Evolutionary conservation across 306 rosid species (phyloP).

Genomic region (Ormosia emarginata): DNA sequence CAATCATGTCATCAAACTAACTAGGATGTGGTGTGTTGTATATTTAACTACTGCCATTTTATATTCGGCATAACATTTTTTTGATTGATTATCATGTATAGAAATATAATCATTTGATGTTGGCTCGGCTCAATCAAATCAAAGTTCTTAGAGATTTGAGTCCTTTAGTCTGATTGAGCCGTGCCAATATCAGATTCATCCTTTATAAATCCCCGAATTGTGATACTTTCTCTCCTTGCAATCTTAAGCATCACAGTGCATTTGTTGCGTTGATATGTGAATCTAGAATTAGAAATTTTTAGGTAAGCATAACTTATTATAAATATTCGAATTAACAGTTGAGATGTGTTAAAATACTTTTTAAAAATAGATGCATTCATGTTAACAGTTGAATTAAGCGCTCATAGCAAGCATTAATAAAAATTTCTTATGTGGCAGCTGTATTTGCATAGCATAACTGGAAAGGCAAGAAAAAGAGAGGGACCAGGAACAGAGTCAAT

Average conservation of each 20-base stretch:
- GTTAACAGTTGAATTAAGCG: too few relatives aligned
- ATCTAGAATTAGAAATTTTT: not conserved
- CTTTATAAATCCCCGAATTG: not conserved
- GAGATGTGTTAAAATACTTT: too few relatives aligned
- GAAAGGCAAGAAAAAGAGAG: too few relatives aligned
- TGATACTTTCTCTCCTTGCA: too few relatives aligned
- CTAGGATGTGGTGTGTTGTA: not conserved
- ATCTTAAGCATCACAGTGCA: not conserved
- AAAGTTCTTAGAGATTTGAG: constrained; percentile 28
- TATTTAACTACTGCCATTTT: not conserved
- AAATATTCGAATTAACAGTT: too few relatives aligned
- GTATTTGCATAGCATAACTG: too few relatives aligned
- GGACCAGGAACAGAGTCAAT: too few relatives aligned
- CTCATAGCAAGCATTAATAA: too few relatives aligned
- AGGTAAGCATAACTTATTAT: too few relatives aligned
- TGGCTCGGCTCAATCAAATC: constrained; percentile 49
- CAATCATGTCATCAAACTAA: too few relatives aligned
- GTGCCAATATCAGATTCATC: constrained; percentile 39
- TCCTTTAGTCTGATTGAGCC: constrained; percentile 49
- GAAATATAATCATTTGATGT: constrained; percentile 20
- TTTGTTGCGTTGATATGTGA: not conserved
- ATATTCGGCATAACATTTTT: not conserved
- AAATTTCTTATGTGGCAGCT: too few relatives aligned
- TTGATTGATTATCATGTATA: not conserved
- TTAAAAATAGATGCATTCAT: too few relatives aligned